Evolutionary conservation across 2,329 filamentous ascomycete species (phyloP), one percentile per base, ranked within the genome.

Genomic region (Anisogramma anomala): DNA sequence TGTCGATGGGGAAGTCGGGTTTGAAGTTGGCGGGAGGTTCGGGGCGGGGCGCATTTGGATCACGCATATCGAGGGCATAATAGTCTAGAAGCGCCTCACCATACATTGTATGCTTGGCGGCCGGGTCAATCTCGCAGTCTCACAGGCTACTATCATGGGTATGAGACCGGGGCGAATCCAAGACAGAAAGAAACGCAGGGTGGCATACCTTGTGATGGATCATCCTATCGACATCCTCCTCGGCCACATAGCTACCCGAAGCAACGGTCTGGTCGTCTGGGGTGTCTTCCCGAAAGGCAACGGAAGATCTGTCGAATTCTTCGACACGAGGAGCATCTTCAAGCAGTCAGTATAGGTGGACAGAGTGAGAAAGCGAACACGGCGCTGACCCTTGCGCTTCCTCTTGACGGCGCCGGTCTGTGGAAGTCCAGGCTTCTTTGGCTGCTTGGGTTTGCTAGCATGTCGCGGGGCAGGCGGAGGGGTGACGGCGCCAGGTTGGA

Each of bases 381-480:
- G 10, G 10, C n/a, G 26, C 26, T 42, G 14, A 33, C 23, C 33
- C 32, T 36, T 45, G 26, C 41, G 33, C 36, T 44, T 46, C 14
- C 44, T 41, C 34, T 46, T 46, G 28, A 34, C 26, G 19, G 14
- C 41, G 8, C 26, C 33, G 33, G 46, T 11, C 28, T 44, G 44
- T 3, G 33, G 14, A 11, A 30, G 11, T n/a, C 32, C 72, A 11
- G 74, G 71, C 52, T 76, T 74, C 52, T 83, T 82, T 10, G 82
- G 75, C 4, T 77, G 78, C 55, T 89, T 88, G 30, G 88, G 84
- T 56, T 87, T 91, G 57, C 82, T 87, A 17, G 84, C 78, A 66
- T 96, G 91, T 58, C 94, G 87, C 1, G 91, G 91, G 3, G 91
- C 91, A 3, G 88, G 89, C 33, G 91, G 91, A 18, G 91, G 91